Conservation (phyloP, 2,329 filamentous ascomycete species). For the Colletotrichum spaethianum region DNA sequence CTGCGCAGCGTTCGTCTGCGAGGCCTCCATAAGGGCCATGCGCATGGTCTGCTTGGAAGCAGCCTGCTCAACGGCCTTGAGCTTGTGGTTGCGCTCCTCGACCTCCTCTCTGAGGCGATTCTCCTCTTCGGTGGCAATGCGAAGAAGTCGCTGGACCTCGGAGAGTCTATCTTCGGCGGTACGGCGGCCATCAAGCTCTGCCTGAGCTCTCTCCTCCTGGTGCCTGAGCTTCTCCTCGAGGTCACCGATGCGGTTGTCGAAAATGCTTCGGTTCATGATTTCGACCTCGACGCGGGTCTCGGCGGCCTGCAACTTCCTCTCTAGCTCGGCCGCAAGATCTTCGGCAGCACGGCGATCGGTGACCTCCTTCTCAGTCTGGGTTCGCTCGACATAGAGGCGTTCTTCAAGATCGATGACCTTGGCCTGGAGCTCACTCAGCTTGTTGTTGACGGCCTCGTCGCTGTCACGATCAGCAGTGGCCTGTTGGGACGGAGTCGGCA, state of each 20-base stretch:
- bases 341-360: conserved; percentile 65
- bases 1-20: conserved; percentile 71
- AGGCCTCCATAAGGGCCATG: conserved; percentile 76
- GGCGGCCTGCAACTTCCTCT: conserved; percentile 68
- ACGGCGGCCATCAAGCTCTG: conserved; percentile 74
- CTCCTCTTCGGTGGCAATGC: conserved; percentile 80
- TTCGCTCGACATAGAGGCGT: conserved; percentile 63
- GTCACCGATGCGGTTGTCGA: conserved; percentile 74
- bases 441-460: conserved; percentile 66
- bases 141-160: conserved; percentile 79
- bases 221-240: conserved; percentile 78
- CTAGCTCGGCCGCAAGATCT: conserved; percentile 67
- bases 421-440: conserved; percentile 71
- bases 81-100: conserved; percentile 78
- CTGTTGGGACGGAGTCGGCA: conserved; percentile 61
- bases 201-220: conserved; percentile 74
- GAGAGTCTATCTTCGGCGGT: conserved; percentile 80
- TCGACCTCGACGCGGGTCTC: conserved; percentile 73
- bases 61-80: conserved; percentile 72
- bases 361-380: conserved; percentile 64
- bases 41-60: conserved; percentile 71
- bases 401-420: conserved; percentile 74
- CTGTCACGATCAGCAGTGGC: background rate
- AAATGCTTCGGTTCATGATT: conserved; percentile 72
- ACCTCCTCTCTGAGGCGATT: conserved; percentile 75